A percentile compares a stretch with the other conserved stretches of the same genome.
These are phyloP conservation scores for Tieghemostelium lacteum DNA, from an alignment of 78 protist species.

Conservation along the genomic window DNA sequence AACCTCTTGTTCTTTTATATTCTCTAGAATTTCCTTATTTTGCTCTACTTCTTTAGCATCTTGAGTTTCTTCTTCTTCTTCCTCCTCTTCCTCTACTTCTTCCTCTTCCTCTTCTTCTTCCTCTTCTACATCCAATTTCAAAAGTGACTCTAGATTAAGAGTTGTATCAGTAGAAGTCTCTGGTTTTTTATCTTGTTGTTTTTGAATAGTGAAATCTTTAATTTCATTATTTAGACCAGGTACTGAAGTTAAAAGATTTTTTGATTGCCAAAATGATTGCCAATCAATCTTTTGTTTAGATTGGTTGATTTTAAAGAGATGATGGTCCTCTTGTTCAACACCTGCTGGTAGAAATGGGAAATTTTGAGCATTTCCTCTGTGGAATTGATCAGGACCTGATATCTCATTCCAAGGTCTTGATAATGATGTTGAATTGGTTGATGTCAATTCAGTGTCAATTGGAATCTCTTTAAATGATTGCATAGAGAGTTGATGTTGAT, in stretches of 20 bases:
- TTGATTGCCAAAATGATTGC: constrained; percentile 61
- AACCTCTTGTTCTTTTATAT: not conserved
- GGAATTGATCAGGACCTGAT: constrained; percentile 35
- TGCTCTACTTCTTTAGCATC: constrained; percentile 1
- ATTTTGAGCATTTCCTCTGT: constrained; percentile 70
- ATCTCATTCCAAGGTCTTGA: constrained; percentile 36
- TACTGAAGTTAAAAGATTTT: constrained; percentile 3
- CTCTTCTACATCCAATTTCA: constrained; percentile 6
- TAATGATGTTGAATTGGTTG: constrained; percentile 60
- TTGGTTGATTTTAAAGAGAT: not conserved
- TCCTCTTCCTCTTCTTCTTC: constrained; percentile 36
- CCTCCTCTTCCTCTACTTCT: constrained; percentile 21
- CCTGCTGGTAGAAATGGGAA: constrained; percentile 82
- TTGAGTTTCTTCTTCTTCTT: not conserved
- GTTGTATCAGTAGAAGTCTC: no score
- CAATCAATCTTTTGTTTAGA: constrained; percentile 24
- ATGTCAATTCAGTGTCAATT: not conserved
- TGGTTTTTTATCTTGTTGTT: not conserved
- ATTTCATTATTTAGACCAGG: constrained; percentile 55
- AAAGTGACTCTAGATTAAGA: not conserved
- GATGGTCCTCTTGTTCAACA: not conserved
- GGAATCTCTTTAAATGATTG: constrained; percentile 16
- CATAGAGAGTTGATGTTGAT: constrained; percentile 53
- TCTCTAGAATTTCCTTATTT: not conserved
- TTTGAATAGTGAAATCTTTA: not conserved